Base-by-base conservation (phyloP, 2,329 filamentous ascomycete genomes). In the Penicillium carneum region DNA sequence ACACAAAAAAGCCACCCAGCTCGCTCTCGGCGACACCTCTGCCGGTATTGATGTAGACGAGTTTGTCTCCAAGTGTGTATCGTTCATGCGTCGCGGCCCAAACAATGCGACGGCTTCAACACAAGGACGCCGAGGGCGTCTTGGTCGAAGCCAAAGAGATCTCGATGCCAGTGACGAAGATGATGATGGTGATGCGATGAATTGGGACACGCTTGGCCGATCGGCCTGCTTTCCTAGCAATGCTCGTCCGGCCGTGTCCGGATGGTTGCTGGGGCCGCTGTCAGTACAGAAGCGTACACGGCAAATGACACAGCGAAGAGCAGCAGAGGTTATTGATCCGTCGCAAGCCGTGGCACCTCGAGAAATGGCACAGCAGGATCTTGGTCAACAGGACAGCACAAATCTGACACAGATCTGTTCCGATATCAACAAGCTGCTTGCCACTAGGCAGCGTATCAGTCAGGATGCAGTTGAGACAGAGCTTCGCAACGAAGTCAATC, bases 21-120 rank as follows among this genome's bases (percentile, higher is more conserved):
- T 96, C 29, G 87, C 90, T 1, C 83, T 92, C 33, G 93, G 93
- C 7, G 89, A 90, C 69, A 81, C 85, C 1, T 86, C 87, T 2
- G 87, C 90, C 52, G 92, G 93, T 8, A 81, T 99, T 23, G 93
- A 98, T 71, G 84, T 96, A 0, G 93, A 98, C 63, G 91, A 97
- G 70, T 96, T 98, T 71, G 87, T 98, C 14, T 90, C 91, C 0
- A 96, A 96, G 77, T 94, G 90, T 75, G 92, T 96, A 62, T 86
- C 86, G 3, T 98, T 91, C 74, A 97, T 98, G 92, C 87, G 87
- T 23, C 84, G 86, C 38, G 90, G 87, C 3, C 81, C 84, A 8
- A 84, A 84, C 11, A 84, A 86, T 26, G 78, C 79, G 14, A 81
- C 85, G 50, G 81, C 84, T 41, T 74, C 84, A 42, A 73, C 76